Base-by-base conservation (phyloP, 169 alveolate species). In the Cryptosporidium ubiquitum region DNA sequence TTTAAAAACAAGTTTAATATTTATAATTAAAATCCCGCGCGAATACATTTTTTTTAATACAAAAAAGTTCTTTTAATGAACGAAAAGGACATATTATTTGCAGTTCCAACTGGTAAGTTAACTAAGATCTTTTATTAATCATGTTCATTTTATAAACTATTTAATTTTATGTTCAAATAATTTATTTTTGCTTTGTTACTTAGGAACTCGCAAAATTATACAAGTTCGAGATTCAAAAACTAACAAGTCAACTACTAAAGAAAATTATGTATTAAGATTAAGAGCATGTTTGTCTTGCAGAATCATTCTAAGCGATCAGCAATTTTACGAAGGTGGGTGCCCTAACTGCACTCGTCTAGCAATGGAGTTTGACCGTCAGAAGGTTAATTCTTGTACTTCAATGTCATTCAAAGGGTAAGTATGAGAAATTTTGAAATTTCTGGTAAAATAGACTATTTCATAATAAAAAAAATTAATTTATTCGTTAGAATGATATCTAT, bases 251-350 rank as follows among this genome's bases (percentile, higher is more conserved):
- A 79, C 75, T 40, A 58, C 79, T 10, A 79, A 79, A 18, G 89
- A 79, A 79, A 58, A 47, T 26, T 61, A 79, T 12, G 75, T 86
- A 3, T 47, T 93, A 40, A 93, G 93, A 69, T 70, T 95, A 35
- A 94, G 97, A 14, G 96, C 97, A 20, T 95, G 97, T 68, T 84
- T 94, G 39, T 92, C 95, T 40, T 95, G 97, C 49, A 91, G 96
- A 39, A 92, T 95, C 42, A 91, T 95, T 47, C 64, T 92, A 84
- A 93, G 95, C 35, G 97, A 95, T 60, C 94, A 91, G 40, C 93
- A 95, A 96, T 95, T 95, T 92, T 95, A 93, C 70, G 97, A 95
- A 68, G 86, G 91, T 39, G 97, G 97, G n/a, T 95, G 97, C 60
- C 96, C 95, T 26, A 95, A 95, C 92, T 95, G 97, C 85, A 91